Base-by-base conservation (phyloP, 2,329 filamentous ascomycete genomes). In the Seiridium unicorne region DNA sequence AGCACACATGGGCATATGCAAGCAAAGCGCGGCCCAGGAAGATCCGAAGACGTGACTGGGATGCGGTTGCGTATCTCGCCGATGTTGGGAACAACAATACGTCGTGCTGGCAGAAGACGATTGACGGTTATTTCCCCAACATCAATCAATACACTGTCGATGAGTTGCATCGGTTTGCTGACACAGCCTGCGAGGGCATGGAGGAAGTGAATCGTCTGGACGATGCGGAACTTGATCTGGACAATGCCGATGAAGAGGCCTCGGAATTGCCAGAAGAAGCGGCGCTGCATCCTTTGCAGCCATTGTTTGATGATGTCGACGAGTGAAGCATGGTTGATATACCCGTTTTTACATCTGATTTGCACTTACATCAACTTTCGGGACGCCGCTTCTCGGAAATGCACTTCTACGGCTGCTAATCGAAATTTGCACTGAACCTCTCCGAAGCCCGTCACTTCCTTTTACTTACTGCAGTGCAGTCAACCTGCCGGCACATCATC, bases 41-140 rank as follows among this genome's bases (percentile, higher is more conserved):
- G 74, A 76, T 66, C 70, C 75, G 55, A 66, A 70, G 34, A 73
- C 73, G 60, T 72, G 63, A 64, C 54, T 65, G 63, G 63, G 54
- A 65, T 57, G 62, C 61, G 3, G 42, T 40, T 7, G 46, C 55
- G 3, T 64, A 66, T 57, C 75, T 40, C 70, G 77, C 64, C 68
- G 67, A 47, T 69, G 70, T 64, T 10, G 34, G 40, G 8, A 57
- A 57, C 34, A 79, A 77, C 60, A 68, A 73, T 3, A 79, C 77
- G 2, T 78, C 78, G 11, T 64, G 71, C 57, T 79, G 77, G 75
- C 74, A 75, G 63, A 72, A 71, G 58, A 75, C 75, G 58, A 75
- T 81, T 59, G 78, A 81, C 62, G 77, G 76, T 40, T 64, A 75
- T 4, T 81, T 81, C 60, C 70, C 72, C 34, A 80, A 80, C 65